phyloP scores from a whole-genome alignment of 2,329 filamentous ascomycete genomes.

The Apiospora hydei region DNA sequence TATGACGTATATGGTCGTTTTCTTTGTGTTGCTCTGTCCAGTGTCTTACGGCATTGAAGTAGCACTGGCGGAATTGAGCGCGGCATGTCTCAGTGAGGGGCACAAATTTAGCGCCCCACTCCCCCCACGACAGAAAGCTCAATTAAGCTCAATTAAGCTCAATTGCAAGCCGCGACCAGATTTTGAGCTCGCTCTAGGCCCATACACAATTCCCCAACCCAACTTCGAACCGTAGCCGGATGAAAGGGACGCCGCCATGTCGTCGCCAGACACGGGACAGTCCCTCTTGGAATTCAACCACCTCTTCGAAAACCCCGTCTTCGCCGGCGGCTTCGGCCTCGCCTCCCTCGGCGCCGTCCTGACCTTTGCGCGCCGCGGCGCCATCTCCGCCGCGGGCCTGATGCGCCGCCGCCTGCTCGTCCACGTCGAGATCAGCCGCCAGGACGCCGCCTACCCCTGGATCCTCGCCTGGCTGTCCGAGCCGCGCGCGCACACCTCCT shows the following conservation, averaged over 20 bases:
- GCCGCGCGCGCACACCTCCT: constrained; percentile 72
- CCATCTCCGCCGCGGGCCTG: constrained; percentile 74
- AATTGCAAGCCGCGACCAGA: not conserved
- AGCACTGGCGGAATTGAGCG: too few relatives aligned
- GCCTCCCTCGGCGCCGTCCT: constrained; percentile 85
- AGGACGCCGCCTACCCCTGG: constrained; percentile 94
- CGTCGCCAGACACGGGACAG: constrained; percentile 22
- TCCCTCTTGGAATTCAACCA: constrained; percentile 58
- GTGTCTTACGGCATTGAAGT: too few relatives aligned
- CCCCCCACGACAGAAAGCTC: not conserved
- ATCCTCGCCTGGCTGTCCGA: constrained; percentile 93
- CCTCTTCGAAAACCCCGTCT: constrained; percentile 69
- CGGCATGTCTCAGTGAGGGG: not conserved
- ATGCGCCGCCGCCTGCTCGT: constrained; percentile 87
- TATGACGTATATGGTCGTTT: too few relatives aligned
- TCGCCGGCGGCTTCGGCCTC: constrained; percentile 83
- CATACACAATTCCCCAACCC: not conserved
- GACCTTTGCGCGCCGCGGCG: constrained; percentile 79
- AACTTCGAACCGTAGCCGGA: not conserved
- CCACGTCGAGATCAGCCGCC: constrained; percentile 93
- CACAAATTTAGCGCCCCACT: not conserved
- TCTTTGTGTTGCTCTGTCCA: too few relatives aligned
- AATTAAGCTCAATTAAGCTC: not conserved
- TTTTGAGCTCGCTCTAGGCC: not conserved
- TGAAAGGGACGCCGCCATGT: not conserved